Evolutionary conservation across 805 yeast genomes (phyloP).

Genomic region (Clavispora vitiphila): DNA sequence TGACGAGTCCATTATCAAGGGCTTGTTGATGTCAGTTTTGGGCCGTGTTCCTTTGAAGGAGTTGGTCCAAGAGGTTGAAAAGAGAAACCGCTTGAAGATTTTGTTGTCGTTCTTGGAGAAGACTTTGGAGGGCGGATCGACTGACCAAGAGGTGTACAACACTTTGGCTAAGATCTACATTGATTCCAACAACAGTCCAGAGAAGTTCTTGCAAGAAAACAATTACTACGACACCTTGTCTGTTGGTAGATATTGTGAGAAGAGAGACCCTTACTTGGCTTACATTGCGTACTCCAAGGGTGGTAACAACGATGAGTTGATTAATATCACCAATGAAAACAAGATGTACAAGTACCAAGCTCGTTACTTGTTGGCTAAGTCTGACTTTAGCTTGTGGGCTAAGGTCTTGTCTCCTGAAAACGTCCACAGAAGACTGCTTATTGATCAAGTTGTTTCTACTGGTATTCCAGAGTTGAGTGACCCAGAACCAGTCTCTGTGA

Average conservation of each 20-base stretch:
- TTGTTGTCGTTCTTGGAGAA: constrained; percentile 91
- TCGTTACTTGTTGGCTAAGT: constrained; percentile 83
- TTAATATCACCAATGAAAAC: constrained; percentile 91
- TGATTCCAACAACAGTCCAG: constrained; percentile 96
- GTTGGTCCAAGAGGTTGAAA: constrained; percentile 90
- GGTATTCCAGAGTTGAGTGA: constrained; percentile 92
- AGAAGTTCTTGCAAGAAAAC: constrained; percentile 90
- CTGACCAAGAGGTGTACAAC: constrained; percentile 88
- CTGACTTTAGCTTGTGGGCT: constrained; percentile 82
- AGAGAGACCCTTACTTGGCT: constrained; percentile 97
- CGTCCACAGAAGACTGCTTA: constrained; percentile 81
- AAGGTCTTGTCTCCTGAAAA: constrained; percentile 71
- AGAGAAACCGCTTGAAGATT: constrained; percentile 88
- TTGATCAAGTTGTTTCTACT: constrained; percentile 92
- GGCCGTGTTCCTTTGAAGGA: constrained; percentile 93
- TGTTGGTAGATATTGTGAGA: constrained; percentile 98
- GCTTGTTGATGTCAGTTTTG: constrained; percentile 73
- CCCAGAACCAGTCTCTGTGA: constrained; percentile 89
- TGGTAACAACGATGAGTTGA: constrained; percentile 80
- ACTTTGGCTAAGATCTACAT: constrained; percentile 96
- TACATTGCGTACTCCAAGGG: constrained; percentile 98
- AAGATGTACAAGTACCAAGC: constrained; percentile 99
- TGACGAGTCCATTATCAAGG: constrained; percentile 83
- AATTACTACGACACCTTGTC: constrained; percentile 84
- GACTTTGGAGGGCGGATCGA: constrained; percentile 75